These are phyloP conservation scores for Inga laurina DNA, from an alignment of 306 rosid genomes.

Conservation along the genomic window DNA sequence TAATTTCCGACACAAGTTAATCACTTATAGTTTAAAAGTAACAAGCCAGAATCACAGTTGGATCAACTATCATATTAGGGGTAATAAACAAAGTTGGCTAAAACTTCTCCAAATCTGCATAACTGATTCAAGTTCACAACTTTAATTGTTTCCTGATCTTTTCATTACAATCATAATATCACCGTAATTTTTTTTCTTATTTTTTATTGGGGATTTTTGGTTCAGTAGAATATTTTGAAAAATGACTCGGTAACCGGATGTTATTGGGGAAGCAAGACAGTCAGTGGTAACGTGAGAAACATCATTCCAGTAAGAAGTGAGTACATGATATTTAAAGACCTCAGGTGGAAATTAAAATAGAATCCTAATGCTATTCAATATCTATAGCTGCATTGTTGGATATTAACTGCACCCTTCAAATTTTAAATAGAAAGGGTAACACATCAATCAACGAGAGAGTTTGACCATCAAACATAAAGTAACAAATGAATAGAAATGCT, in stretches of 20 bases:
- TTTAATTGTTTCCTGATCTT: background rate
- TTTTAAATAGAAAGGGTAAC: background rate
- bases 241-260: background rate
- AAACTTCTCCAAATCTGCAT: background rate
- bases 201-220: background rate
- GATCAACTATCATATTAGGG: background rate
- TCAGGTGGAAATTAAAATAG: background rate
- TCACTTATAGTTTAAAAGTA: background rate
- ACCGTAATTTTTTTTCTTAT: background rate
- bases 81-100: background rate
- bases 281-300: background rate
- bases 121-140: background rate
- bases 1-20: background rate
- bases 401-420: background rate
- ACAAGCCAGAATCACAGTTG: background rate
- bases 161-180: no score
- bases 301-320: background rate
- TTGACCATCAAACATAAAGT: background rate
- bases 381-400: background rate
- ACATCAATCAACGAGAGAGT: background rate
- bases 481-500: background rate
- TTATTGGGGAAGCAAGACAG: background rate
- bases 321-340: background rate
- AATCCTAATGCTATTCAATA: background rate
- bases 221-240: background rate